Evolutionary conservation across 176 grass and related monocot genomes (phyloP), one percentile per base, ranked within the genome.

Genomic region (Chloris gayana): DNA sequence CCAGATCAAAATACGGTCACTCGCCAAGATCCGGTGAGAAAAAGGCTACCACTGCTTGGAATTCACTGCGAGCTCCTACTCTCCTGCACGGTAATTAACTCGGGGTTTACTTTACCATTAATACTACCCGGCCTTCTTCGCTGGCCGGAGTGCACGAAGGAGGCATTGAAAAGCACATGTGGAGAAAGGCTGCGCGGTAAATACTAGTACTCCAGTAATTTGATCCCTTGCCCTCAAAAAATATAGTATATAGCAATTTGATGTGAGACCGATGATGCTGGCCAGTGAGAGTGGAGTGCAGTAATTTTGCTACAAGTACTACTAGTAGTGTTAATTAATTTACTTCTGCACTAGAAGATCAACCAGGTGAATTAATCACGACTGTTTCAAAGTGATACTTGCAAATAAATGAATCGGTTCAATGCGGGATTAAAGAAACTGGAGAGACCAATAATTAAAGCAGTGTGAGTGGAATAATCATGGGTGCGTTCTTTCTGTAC

Each of bases 381-480:
- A 44, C 12, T 44, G 41, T 39, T 39, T 7, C 5, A 39, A 39
- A 39, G 37, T 44, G 41, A 44, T 12, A 44, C 41, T 12, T 44
- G 41, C 41, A 13, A 44, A 44, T 44, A 44, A 44, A 44, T 44
- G 47, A 13, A 50, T 5, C 5, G 47, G 47, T 15, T 50, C 2
- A 50, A 50, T 4, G 11, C 12, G 47, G 47, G 47, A 50, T 50
- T 46, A 14, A 46, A 46, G 47, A 50, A 18, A 18, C 47, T 5
- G 19, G 17, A 54, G n/a, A 25, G 22, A 58, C n/a, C 2, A 12
- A 58, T 58, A n/a, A n/a, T n/a, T n/a, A 25, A 85, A 81, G 82
- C 7, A 72, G 41, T 47, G 80, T 64, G 84, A 83, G 84, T 53
- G 80, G 84, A 83, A 80, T 74, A 80, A 75, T 74, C 31, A 27